Conservation (phyloP, 2,329 filamentous ascomycete genomes). For the Alternaria gaisen region DNA sequence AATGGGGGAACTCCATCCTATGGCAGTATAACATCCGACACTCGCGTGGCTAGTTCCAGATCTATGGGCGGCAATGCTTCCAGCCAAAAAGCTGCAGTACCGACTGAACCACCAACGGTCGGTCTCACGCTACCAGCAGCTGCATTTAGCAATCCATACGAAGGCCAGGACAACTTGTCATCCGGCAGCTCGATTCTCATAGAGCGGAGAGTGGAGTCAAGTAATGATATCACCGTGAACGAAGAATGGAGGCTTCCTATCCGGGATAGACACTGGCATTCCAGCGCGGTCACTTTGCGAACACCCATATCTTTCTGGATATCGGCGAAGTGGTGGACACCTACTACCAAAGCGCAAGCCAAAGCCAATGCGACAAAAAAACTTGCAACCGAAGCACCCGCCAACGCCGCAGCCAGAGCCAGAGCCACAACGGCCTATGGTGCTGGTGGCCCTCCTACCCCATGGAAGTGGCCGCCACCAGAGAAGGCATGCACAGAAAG, state of each 20-base stretch:
- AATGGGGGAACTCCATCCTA: neutral
- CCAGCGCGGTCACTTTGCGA: neutral
- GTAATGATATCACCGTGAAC: too few species aligned
- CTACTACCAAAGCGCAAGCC: neutral
- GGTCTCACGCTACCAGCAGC: neutral
- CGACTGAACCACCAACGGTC: neutral
- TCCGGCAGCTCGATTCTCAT: neutral
- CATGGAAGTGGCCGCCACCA: neutral
- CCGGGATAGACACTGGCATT: slow-evolving; percentile 1
- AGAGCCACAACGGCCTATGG: neutral
- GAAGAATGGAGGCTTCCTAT: neutral
- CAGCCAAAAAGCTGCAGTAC: neutral
- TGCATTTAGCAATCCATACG: too few species aligned
- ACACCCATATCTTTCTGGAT: neutral
- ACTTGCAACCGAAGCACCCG: neutral
- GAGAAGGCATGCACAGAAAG: neutral
- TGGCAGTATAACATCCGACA: neutral
- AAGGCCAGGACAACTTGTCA: neutral
- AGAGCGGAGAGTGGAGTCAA: neutral
- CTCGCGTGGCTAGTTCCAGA: neutral
- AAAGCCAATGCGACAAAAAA: neutral
- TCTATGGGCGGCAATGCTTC: neutral
- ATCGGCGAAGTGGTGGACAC: neutral
- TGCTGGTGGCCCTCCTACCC: neutral
- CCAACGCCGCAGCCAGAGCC: neutral